These are phyloP conservation scores for Alternaria gansuensis DNA, from an alignment of 2,329 filamentous ascomycete genomes.

Conservation along the genomic window DNA sequence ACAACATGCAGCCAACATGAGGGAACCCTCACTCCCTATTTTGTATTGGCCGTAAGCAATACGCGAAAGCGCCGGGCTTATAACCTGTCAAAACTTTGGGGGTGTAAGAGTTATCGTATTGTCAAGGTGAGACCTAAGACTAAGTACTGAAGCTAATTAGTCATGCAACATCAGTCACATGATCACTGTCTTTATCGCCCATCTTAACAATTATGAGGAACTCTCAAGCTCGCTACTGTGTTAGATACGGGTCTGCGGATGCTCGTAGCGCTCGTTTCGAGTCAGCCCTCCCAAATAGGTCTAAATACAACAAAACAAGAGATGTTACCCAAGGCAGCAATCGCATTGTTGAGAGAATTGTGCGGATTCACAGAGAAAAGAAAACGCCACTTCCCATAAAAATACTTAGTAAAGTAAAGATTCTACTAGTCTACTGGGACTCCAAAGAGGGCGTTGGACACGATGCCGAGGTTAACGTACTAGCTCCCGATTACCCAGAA, in stretches of 20 bases:
- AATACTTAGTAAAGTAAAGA: constrained; percentile 19
- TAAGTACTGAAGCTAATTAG: background rate
- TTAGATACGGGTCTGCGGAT: constrained; percentile 9
- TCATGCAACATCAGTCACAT: background rate
- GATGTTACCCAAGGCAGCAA: constrained; percentile 21
- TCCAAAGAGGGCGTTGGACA: constrained; percentile 18
- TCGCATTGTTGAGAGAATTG: constrained; percentile 23
- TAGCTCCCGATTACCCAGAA: constrained; percentile 13
- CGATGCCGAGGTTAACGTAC: constrained; percentile 18
- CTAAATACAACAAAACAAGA: no score
- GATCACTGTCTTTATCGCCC: background rate
- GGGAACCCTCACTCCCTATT: constrained; percentile 12
- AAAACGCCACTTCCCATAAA: constrained; percentile 12
- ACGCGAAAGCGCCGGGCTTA: constrained; percentile 21
- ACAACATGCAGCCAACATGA: constrained; percentile 3
- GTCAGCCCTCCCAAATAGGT: constrained; percentile 14
- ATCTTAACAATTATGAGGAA: constrained; percentile 12
- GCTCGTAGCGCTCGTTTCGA: constrained; percentile 22
- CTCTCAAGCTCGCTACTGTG: constrained; percentile 13
- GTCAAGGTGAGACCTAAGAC: background rate
- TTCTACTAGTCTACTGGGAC: constrained; percentile 26
- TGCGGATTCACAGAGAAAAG: constrained; percentile 13
- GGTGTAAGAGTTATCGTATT: constrained; percentile 15
- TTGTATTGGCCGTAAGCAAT: constrained; percentile 17
- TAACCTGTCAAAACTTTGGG: constrained; percentile 16